Conservation (phyloP, 805 yeast genomes). For the Yamadazyma akitaensis region DNA sequence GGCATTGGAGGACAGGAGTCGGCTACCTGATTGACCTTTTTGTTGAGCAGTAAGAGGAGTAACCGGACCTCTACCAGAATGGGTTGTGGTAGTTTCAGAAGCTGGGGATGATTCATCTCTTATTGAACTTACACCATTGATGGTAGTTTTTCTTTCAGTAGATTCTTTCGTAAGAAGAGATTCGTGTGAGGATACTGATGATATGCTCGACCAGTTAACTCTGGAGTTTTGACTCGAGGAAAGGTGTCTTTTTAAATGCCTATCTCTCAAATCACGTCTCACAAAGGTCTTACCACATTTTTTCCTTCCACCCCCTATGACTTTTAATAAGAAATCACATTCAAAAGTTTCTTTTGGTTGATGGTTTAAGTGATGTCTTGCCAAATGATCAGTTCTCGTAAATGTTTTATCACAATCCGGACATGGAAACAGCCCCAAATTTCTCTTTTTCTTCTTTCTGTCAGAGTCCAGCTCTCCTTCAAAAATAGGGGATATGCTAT, state of each 20-base stretch:
- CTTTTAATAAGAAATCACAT: constrained; percentile 52
- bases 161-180: background rate
- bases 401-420: constrained; percentile 53
- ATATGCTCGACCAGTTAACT: constrained; percentile 13
- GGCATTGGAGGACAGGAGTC: background rate
- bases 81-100: background rate
- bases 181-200: constrained; percentile 6
- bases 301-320: constrained; percentile 32
- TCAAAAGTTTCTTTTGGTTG: constrained; percentile 49
- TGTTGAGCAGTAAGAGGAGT: background rate
- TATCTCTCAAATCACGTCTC: constrained; percentile 51
- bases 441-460: constrained; percentile 10
- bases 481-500: constrained; percentile 4
- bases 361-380: constrained; percentile 64
- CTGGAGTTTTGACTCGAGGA: constrained; percentile 6
- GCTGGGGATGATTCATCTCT: background rate
- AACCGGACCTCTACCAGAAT: too few relatives aligned
- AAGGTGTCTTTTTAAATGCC: constrained; percentile 34
- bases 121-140: background rate
- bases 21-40: background rate
- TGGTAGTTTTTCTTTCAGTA: background rate
- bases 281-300: constrained; percentile 62
- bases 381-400: constrained; percentile 59
- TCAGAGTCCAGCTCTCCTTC: background rate
- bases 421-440: constrained; percentile 32